Evolutionary conservation across 257 asterid genomes (phyloP).

Genomic region (Solanum medicagineum): DNA sequence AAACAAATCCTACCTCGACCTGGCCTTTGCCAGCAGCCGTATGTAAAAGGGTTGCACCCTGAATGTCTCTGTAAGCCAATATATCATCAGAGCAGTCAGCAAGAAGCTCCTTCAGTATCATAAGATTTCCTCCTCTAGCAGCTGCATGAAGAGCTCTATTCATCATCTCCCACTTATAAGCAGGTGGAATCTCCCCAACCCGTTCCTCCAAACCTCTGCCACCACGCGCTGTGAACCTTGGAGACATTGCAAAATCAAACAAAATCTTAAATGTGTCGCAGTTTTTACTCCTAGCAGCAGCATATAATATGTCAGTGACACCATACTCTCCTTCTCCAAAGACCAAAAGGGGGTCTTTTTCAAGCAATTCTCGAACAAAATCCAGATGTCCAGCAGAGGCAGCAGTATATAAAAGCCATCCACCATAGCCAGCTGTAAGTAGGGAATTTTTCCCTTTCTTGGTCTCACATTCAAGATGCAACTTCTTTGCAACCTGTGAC

Average conservation of each 20-base stretch:
- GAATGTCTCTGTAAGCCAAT: constrained; percentile 51
- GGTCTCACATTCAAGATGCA: constrained; percentile 43
- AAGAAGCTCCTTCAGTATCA: constrained; percentile 56
- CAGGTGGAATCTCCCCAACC: constrained; percentile 52
- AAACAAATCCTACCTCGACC: constrained; percentile 37
- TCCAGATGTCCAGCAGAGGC: constrained; percentile 85
- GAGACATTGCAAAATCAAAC: constrained; percentile 51
- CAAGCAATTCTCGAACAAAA: constrained; percentile 57
- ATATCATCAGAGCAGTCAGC: constrained; percentile 39
- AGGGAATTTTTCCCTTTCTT: constrained; percentile 54
- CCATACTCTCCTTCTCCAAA: constrained; percentile 94
- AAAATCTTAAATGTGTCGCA: constrained; percentile 43
- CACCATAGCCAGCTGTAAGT: constrained; percentile 72
- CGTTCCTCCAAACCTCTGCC: constrained; percentile 27
- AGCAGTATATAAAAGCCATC: constrained; percentile 86
- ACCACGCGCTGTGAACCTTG: constrained; percentile 28
- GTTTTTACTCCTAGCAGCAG: constrained; percentile 71
- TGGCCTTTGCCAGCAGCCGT: constrained; percentile 89
- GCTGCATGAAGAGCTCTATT: constrained; percentile 84
- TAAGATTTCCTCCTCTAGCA: constrained; percentile 86
- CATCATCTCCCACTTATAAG: constrained; percentile 64
- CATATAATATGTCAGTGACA: constrained; percentile 73
- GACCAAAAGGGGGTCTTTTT: constrained; percentile 66
- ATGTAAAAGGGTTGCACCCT: constrained; percentile 66
- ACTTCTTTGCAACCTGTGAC: constrained; percentile 45